Base-by-base conservation (phyloP, 345 rosid genomes). In the Brassica juncea region DNA sequence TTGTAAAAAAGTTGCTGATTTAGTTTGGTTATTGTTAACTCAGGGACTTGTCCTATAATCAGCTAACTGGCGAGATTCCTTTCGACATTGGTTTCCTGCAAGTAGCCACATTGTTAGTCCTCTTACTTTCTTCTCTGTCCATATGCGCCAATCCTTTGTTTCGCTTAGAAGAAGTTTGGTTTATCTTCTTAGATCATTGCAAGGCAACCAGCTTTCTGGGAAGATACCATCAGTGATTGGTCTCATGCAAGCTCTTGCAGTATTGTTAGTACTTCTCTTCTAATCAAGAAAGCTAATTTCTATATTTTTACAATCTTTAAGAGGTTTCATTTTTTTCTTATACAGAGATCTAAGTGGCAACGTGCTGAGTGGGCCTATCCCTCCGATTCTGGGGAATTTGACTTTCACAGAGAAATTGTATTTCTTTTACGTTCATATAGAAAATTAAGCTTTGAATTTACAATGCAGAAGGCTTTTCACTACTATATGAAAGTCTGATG, bases 161-260 rank as follows among this genome's bases (percentile, higher is more conserved):
- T 19, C 4, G n/a, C 49, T 61, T 8, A 34, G 12, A 62, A 68
- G 70, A 35, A 27, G 1, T 39, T 70, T 47, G 0, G 52, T 21
- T 19, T 58, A 3, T 66, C 37, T 32, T 66, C 68, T n/a, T 74
- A 95, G 99, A 84, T 95, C 99, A 64, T 88, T 95, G 88, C 99
- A 95, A 91, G 91, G 92, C 57, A 95, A 95, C 84, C 89, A 27
- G 75, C 87, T 95, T 5, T 85, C 86, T 7, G 99, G 99, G 64
- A 80, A 85, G 83, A 93, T 95, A 58, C 99, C 99, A n/a, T 87
- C 92, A 9, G 99, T 95, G 66, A 88, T 95, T 60, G 99, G 99
- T 79, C 88, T 95, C 21, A 95, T 95, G 99, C 99, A 95, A 83
- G 99, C 99, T 23, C 99, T 95, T 78, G 98, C 99, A 74, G 99